Evolutionary conservation across 345 rosid genomes (phyloP).

Genomic region (Murraya koenigii): DNA sequence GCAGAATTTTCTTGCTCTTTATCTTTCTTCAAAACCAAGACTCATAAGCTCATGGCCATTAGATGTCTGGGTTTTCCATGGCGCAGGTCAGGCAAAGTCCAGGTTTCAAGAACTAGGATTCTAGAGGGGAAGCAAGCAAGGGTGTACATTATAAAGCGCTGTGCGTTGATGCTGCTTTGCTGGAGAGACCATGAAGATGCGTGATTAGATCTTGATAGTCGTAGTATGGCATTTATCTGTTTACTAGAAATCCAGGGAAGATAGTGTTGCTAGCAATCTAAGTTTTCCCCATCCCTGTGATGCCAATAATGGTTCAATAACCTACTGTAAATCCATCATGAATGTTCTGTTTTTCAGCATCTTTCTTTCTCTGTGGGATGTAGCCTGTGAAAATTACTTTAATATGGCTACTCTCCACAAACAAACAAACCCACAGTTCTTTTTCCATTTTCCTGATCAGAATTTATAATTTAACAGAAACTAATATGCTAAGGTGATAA

Average conservation of each 20-base stretch:
- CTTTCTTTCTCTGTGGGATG: not conserved
- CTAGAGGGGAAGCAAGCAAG: conserved; percentile 34
- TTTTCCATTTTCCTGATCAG: conserved; percentile 4
- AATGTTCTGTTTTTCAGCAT: not conserved
- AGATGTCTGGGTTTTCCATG: conserved; percentile 14
- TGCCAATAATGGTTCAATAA: conserved; percentile 6
- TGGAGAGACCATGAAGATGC: conserved; percentile 34
- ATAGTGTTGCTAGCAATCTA: not conserved
- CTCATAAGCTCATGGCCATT: conserved; percentile 11
- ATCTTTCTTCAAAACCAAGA: conserved; percentile 5
- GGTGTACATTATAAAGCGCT: conserved; percentile 34
- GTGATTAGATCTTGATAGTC: conserved; percentile 8
- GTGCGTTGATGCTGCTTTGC: conserved; percentile 38
- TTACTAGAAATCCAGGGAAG: conserved; percentile 3
- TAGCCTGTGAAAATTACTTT: not conserved
- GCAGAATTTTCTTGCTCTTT: not conserved
- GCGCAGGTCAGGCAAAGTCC: conserved; percentile 12
- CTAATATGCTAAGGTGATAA: not conserved
- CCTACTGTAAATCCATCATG: not conserved
- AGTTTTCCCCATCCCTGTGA: conserved; percentile 6
- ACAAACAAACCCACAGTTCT: not conserved
- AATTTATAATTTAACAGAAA: conserved; percentile 1
- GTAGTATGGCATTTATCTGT: not conserved
- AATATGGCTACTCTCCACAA: not conserved
- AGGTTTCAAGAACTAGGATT: conserved; percentile 15